A percentile compares a stretch with the other conserved stretches of the same genome.
These are phyloP conservation scores for Hypsizygus marmoreus DNA, from an alignment of 768 basidiomycete genomes.

Conservation along the genomic window DNA sequence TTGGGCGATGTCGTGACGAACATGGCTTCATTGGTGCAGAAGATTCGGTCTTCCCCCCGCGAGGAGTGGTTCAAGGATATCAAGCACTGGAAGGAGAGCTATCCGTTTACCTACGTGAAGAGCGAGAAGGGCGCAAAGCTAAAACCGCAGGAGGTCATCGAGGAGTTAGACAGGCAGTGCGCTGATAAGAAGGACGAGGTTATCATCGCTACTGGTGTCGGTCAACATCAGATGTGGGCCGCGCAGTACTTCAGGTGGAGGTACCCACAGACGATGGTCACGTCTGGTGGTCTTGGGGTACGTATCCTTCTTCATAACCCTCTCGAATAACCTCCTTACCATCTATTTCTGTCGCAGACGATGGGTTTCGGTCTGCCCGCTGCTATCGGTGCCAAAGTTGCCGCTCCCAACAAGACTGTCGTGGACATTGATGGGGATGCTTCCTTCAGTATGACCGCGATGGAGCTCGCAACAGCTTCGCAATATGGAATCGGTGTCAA, in stretches of 20 bases:
- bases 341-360: constrained; percentile 52
- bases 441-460: constrained; percentile 98
- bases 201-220: constrained; percentile 91
- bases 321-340: constrained; percentile 6
- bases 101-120: constrained; percentile 87
- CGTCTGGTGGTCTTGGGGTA: constrained; percentile 93
- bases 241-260: constrained; percentile 93
- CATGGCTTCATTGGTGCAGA: constrained; percentile 77
- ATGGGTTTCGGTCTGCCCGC: constrained; percentile 98
- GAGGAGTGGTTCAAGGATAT: constrained; percentile 84
- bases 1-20: constrained; percentile 91
- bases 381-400: constrained; percentile 96
- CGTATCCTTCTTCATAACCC: constrained; percentile 31
- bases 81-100: constrained; percentile 79
- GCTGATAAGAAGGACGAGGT: constrained; percentile 82
- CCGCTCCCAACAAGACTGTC: constrained; percentile 89
- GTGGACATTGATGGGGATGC: constrained; percentile 98
- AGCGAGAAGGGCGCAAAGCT: constrained; percentile 64
- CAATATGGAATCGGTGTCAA: constrained; percentile 95
- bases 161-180: constrained; percentile 86
- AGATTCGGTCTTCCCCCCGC: constrained; percentile 66
- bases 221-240: constrained; percentile 99
- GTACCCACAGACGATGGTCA: constrained; percentile 83
- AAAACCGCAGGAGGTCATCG: constrained; percentile 97
- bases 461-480: constrained; percentile 95